phyloP scores from a whole-genome alignment of 1,139 yeast species.

The Geotrichum restrictum region DNA sequence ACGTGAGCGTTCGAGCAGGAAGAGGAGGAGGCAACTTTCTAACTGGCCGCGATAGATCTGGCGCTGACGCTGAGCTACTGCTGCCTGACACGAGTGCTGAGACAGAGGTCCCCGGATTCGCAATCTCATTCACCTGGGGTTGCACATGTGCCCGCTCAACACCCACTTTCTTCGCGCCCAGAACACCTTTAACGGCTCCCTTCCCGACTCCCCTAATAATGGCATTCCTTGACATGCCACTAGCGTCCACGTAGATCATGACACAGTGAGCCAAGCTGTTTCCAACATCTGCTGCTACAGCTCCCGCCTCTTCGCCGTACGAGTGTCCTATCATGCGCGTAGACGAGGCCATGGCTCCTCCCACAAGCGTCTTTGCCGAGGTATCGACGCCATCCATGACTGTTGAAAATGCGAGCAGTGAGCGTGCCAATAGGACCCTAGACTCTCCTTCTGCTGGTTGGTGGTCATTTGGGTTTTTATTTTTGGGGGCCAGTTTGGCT shows the following conservation, averaged over 20 bases:
- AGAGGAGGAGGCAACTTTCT: too few relatives aligned
- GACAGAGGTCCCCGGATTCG: too few relatives aligned
- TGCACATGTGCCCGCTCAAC: neutral
- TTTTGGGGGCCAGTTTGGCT: constrained; percentile 24
- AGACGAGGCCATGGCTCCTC: constrained; percentile 11
- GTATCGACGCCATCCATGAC: constrained; percentile 20
- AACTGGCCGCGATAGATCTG: too few relatives aligned
- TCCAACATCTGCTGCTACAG: constrained; percentile 16
- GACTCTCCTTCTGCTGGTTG: constrained; percentile 9
- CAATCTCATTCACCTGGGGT: too few relatives aligned
- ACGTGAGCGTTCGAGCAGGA: too few relatives aligned
- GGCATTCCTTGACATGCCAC: constrained; percentile 20
- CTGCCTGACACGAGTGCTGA: too few relatives aligned
- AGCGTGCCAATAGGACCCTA: constrained; percentile 16
- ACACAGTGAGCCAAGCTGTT: constrained; percentile 16
- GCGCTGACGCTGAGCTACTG: too few relatives aligned
- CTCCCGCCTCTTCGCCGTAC: constrained; percentile 19
- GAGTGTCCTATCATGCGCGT: constrained; percentile 17
- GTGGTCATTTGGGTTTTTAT: constrained; percentile 31
- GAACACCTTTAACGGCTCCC: constrained; percentile 14
- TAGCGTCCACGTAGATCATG: constrained; percentile 17
- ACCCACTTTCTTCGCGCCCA: constrained; percentile 8
- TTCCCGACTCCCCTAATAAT: constrained; percentile 18
- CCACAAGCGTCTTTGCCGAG: constrained; percentile 14
- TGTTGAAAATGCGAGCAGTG: constrained; percentile 20